A percentile compares a stretch with the other conserved stretches of the same genome.
phyloP scores from a whole-genome alignment of 371 early-diverging fungal species.

The Rhizopus sp. region DNA sequence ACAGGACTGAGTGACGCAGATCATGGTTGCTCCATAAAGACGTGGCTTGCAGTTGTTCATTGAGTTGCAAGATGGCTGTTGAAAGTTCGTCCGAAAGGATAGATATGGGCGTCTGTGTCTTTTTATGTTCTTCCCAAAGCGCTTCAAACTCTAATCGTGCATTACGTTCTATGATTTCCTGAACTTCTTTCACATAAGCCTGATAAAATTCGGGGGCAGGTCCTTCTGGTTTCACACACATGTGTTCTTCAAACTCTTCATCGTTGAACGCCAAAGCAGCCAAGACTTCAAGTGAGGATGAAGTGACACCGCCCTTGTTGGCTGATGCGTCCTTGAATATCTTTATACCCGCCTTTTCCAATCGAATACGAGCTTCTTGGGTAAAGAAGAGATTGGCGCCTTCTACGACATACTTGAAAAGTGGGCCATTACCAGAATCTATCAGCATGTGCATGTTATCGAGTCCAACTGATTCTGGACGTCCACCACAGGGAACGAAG shows the following conservation, averaged over 20 bases:
- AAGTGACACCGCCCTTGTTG: slow-evolving; percentile 98
- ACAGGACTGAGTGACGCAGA: slow-evolving; percentile 81
- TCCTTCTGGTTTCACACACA: slow-evolving; percentile 81
- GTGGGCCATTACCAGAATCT: slow-evolving; percentile 71
- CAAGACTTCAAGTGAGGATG: slow-evolving; percentile 94
- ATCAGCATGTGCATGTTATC: slow-evolving; percentile 86
- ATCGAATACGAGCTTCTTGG: slow-evolving; percentile 95
- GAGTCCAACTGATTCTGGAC: slow-evolving; percentile 96
- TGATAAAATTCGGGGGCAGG: slow-evolving; percentile 83
- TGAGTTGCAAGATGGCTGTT: slow-evolving; percentile 89
- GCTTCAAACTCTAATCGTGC: slow-evolving; percentile 95
- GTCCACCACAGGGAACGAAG: slow-evolving; percentile 98
- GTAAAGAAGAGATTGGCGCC: slow-evolving; percentile 99
- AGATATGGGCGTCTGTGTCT: slow-evolving; percentile 77
- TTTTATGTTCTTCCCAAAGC: slow-evolving; percentile 86
- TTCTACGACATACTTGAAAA: slow-evolving; percentile 98
- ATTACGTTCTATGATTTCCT: slow-evolving; percentile 89
- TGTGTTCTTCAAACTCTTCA: slow-evolving; percentile 85
- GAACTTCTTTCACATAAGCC: slow-evolving; percentile 91
- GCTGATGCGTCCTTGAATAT: slow-evolving; percentile 99
- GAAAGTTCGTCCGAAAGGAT: slow-evolving; percentile 92
- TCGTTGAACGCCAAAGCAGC: slow-evolving; percentile 95
- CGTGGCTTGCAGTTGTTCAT: slow-evolving; percentile 89
- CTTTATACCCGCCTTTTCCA: slow-evolving; percentile 92
- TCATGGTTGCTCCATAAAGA: slow-evolving; percentile 90